Evolutionary conservation across 2,329 filamentous ascomycete genomes (phyloP).

Genomic region (Paecilomyces niveus): DNA sequence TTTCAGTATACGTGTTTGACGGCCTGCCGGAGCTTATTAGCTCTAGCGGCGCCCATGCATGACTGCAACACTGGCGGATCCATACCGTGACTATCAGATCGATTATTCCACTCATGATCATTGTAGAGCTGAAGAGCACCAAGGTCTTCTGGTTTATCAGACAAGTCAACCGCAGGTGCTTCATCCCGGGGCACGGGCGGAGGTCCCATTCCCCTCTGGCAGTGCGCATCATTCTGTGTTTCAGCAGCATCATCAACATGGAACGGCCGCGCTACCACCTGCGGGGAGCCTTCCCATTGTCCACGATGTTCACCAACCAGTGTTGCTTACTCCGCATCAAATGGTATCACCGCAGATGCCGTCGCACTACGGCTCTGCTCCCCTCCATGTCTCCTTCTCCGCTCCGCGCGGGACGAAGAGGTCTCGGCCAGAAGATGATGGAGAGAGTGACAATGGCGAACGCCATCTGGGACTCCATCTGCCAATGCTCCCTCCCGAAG

Average conservation of each 20-base stretch:
- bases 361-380: conserved; percentile 26
- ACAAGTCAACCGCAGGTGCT: conserved; percentile 32
- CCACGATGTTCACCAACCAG: conserved; percentile 24
- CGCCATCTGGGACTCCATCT: conserved; percentile 23
- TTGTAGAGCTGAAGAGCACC: conserved; percentile 58
- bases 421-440: conserved; percentile 23
- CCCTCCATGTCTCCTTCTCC: conserved; percentile 23
- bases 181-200: conserved; percentile 27
- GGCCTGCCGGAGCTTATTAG: conserved; percentile 61
- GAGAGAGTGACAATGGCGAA: conserved; percentile 16
- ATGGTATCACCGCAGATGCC: conserved; percentile 27
- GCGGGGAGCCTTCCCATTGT: conserved; percentile 21
- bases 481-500: conserved; percentile 24
- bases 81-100: conserved; percentile 72
- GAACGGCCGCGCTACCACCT: conserved; percentile 31
- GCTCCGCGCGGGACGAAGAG: conserved; percentile 28
- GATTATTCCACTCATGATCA: conserved; percentile 63
- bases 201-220: conserved; percentile 24
- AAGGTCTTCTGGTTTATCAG: conserved; percentile 59
- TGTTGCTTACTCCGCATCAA: conserved; percentile 25
- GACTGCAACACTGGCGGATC: conserved; percentile 65
- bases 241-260: conserved; percentile 36
- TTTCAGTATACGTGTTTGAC: conserved; percentile 11
- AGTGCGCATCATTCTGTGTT: conserved; percentile 24
- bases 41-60: conserved; percentile 72